Evolutionary conservation across 495 filamentous ascomycete species (phyloP), one percentile per base, ranked within the genome.

Genomic region (Hapsidospora chrysogenum): DNA sequence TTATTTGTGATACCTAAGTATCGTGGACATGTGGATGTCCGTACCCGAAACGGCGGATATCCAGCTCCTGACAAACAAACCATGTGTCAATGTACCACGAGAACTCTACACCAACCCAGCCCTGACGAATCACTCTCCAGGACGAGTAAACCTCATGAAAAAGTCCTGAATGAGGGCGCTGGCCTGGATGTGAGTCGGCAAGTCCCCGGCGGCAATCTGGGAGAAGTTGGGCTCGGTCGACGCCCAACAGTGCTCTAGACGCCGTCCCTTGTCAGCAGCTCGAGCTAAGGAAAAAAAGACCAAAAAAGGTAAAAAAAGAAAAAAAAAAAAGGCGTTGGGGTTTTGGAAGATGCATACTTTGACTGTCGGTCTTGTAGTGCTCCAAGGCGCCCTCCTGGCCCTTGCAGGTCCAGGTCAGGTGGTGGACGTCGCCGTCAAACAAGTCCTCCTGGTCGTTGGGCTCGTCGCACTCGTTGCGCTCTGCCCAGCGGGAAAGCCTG

Each of bases 291-390:
- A n/a, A n/a, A n/a, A n/a, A n/a, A n/a, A n/a, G n/a, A n/a, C n/a
- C n/a, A n/a, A n/a, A n/a, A n/a, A n/a, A n/a, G n/a, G n/a, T n/a
- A n/a, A n/a, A n/a, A n/a, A n/a, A n/a, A n/a, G n/a, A n/a, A n/a
- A n/a, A n/a, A n/a, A n/a, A n/a, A n/a, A n/a, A n/a, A n/a, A n/a
- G n/a, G n/a, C n/a, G n/a, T n/a, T n/a, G n/a, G n/a, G n/a, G n/a
- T n/a, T n/a, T n/a, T n/a, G n/a, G n/a, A n/a, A 20, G 7, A 26
- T 26, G n/a, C 50, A 51, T 61, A 19, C 31, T 33, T 17, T 33
- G 31, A 9, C 56, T 49, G 35, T 57, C 53, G 21, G 64, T 48
- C 22, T 61, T 63, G 45, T 61, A 66, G 32, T 65, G 60, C 39
- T 68, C 60, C 33, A 64, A 41, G 38, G 48, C 53, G 3, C 55